Evolutionary conservation across 768 basidiomycete genomes (phyloP).

Genomic region (Candolleomyces eurysporus): DNA sequence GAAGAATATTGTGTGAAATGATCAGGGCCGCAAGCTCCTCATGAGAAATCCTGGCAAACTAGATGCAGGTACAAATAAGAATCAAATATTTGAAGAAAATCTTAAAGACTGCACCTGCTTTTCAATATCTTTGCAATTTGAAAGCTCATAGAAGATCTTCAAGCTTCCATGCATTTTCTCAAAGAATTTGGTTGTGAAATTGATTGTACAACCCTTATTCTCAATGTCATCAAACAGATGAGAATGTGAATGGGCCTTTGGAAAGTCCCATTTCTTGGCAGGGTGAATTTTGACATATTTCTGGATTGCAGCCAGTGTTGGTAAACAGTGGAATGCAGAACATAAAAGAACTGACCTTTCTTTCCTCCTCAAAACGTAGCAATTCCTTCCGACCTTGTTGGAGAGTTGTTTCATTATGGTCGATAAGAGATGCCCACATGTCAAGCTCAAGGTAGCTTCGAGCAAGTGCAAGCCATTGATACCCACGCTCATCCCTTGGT

Average conservation of each 20-base stretch:
- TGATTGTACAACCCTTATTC: conserved; percentile 7
- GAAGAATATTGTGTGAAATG: neutral
- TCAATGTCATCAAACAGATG: conserved; percentile 10
- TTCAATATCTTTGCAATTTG: conserved; percentile 11
- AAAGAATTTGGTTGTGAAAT: conserved; percentile 6
- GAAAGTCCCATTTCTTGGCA: conserved; percentile 9
- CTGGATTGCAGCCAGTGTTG: neutral
- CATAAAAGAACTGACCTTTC: conserved; percentile 1
- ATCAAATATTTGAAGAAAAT: neutral
- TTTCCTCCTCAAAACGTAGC: conserved; percentile 2
- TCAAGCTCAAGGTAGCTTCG: conserved; percentile 14
- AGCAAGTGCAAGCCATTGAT: neutral
- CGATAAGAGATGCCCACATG: conserved; percentile 12
- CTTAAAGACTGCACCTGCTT: neutral
- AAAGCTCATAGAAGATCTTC: conserved; percentile 1
- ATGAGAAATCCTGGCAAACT: neutral
- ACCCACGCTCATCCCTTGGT: neutral
- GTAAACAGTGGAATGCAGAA: neutral
- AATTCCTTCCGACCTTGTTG: conserved; percentile 1
- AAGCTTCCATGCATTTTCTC: conserved; percentile 2
- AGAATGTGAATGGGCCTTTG: conserved; percentile 10
- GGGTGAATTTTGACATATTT: neutral
- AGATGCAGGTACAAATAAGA: neutral
- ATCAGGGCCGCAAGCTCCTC: neutral
- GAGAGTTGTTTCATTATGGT: conserved; percentile 10